These are phyloP conservation scores for Vigna nakashimae DNA, from an alignment of 306 rosid species.

Conservation along the genomic window DNA sequence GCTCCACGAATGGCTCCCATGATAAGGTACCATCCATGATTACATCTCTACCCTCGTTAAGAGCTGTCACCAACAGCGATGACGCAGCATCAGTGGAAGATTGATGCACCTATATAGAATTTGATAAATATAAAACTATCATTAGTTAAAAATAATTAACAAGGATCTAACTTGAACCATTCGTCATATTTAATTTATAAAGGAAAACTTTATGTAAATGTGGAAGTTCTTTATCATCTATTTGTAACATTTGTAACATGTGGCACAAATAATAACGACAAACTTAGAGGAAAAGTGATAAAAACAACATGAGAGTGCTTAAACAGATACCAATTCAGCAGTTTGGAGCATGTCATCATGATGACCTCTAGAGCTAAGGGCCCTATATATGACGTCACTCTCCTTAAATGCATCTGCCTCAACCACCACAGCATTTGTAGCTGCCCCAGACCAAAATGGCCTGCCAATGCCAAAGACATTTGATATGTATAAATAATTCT, in stretches of 20 bases:
- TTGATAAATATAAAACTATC: not conserved
- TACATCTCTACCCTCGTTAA: constrained; percentile 91
- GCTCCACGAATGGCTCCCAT: constrained; percentile 88
- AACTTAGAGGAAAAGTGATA: constrained; percentile 4
- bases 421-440: constrained; percentile 67
- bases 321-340: constrained; percentile 63
- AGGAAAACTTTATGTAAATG: not conserved
- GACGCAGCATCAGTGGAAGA: constrained; percentile 89
- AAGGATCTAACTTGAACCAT: not conserved
- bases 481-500: not conserved
- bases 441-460: constrained; percentile 75
- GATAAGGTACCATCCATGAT: constrained; percentile 92
- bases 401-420: constrained; percentile 99
- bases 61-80: constrained; percentile 83
- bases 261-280: not conserved
- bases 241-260: not conserved
- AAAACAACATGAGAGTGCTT: not conserved
- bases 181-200: not conserved
- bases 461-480: constrained; percentile 62
- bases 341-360: constrained; percentile 87
- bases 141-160: not conserved
- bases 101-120: constrained; percentile 72
- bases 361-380: constrained; percentile 74
- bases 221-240: not conserved
- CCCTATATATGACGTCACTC: constrained; percentile 72